Conservation (phyloP, 1,139 yeast species). For the Geotrichum reessii region DNA sequence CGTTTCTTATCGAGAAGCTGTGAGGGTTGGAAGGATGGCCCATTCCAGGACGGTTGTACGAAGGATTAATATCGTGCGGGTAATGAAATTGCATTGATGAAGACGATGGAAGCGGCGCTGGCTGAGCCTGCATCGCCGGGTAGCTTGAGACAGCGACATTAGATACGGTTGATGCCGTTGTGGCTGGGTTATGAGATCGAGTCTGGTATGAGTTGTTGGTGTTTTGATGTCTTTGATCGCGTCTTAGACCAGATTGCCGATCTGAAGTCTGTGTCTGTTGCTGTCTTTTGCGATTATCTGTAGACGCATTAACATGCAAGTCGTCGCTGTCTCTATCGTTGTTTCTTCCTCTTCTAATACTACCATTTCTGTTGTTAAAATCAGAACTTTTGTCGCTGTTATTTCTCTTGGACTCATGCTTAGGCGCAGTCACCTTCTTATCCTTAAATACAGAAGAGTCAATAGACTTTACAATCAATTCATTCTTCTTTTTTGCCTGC, state of each 20-base stretch:
- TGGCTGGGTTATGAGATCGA: neutral
- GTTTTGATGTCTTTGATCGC: neutral
- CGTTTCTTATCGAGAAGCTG: constrained; percentile 24
- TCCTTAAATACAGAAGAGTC: constrained; percentile 9
- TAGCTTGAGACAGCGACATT: too few relatives aligned
- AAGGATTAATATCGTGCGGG: neutral
- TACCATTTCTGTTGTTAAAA: neutral
- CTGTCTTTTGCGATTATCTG: neutral
- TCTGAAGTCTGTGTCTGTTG: neutral
- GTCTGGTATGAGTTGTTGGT: neutral
- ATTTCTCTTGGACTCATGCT: neutral
- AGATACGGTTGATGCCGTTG: neutral
- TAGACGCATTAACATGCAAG: neutral
- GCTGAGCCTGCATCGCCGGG: neutral
- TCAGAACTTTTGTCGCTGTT: neutral
- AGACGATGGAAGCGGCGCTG: neutral
- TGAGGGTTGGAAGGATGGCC: neutral
- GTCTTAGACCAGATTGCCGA: neutral
- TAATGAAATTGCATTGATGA: neutral
- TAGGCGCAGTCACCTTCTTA: neutral
- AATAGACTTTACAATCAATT: constrained; percentile 1
- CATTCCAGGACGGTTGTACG: neutral
- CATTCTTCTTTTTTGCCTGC: neutral
- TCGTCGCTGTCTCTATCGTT: neutral
- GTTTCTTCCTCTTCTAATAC: neutral